Evolutionary conservation across 2,329 filamentous ascomycete genomes (phyloP).

Genomic region (Cladosporium sp.): DNA sequence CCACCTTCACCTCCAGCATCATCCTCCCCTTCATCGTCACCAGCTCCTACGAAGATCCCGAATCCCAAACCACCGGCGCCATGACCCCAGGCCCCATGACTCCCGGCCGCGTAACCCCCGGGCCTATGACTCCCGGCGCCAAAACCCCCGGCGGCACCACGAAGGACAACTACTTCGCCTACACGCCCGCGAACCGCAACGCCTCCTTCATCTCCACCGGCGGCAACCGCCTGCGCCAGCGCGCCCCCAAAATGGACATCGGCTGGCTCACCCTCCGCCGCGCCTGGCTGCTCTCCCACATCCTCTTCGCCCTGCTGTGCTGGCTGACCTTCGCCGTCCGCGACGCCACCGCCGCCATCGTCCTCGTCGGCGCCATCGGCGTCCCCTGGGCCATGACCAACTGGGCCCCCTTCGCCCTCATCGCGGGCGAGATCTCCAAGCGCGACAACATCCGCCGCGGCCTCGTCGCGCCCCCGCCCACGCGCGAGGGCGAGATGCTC

Average conservation of each 20-base stretch:
- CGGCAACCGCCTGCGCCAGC: constrained; percentile 5
- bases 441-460: constrained; percentile 63
- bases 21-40: constrained; percentile 79
- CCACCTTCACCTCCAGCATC: constrained; percentile 74
- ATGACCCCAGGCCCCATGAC: constrained; percentile 38
- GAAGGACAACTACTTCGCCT: constrained; percentile 22
- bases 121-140: constrained; percentile 18
- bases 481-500: constrained; percentile 31
- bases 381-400: constrained; percentile 89
- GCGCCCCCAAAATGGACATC: constrained; percentile 53
- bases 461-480: constrained; percentile 35
- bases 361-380: constrained; percentile 73
- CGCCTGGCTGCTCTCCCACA: constrained; percentile 76
- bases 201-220: constrained; percentile 1
- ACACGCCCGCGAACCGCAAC: constrained; percentile 12
- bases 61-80: constrained; percentile 24
- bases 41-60: constrained; percentile 59
- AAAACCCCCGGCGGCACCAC: constrained; percentile 15
- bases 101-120: constrained; percentile 20
- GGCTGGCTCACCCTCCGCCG: constrained; percentile 79
- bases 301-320: constrained; percentile 79
- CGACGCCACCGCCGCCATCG: constrained; percentile 64
- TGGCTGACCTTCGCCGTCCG: constrained; percentile 74
- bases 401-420: constrained; percentile 94
- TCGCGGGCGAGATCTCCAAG: constrained; percentile 83